These are phyloP conservation scores for Cyberlindnera misumaiensis DNA, from an alignment of 805 yeast species.

Conservation along the genomic window DNA sequence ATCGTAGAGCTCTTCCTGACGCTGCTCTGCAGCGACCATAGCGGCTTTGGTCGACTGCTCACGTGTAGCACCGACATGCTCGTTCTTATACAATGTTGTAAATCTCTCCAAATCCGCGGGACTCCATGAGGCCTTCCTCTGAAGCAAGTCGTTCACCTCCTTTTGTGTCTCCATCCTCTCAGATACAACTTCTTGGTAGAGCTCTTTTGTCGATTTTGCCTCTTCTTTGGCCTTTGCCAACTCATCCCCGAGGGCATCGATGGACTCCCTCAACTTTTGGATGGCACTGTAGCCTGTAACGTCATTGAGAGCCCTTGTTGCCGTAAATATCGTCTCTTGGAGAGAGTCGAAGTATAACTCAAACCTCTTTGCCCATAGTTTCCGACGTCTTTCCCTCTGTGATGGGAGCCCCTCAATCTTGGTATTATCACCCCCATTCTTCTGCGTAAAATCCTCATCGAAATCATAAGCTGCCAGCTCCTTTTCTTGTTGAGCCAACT, in stretches of 20 bases:
- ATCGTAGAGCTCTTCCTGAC: slow-evolving; percentile 64
- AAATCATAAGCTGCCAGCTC: slow-evolving; percentile 30
- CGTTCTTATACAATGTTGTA: slow-evolving; percentile 73
- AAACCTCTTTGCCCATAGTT: slow-evolving; percentile 36
- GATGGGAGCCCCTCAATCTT: slow-evolving; percentile 38
- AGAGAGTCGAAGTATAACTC: slow-evolving; percentile 47
- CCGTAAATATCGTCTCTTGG: slow-evolving; percentile 50
- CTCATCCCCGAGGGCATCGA: slow-evolving; percentile 47
- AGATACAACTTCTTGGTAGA: slow-evolving; percentile 55
- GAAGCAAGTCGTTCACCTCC: slow-evolving; percentile 80
- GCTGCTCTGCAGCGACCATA: slow-evolving; percentile 48
- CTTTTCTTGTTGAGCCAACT: slow-evolving; percentile 29
- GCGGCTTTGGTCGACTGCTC: slow-evolving; percentile 45
- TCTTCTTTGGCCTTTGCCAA: slow-evolving; percentile 40
- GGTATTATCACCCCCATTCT: slow-evolving; percentile 2
- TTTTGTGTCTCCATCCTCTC: slow-evolving; percentile 65
- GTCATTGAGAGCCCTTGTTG: slow-evolving; percentile 71
- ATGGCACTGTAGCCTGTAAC: slow-evolving; percentile 87
- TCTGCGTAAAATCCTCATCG: slow-evolving; percentile 27
- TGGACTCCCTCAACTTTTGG: slow-evolving; percentile 58
- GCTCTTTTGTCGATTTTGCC: slow-evolving; percentile 42
- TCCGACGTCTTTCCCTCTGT: slow-evolving; percentile 34
- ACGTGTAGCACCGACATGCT: slow-evolving; percentile 60
- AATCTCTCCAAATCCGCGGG: slow-evolving; percentile 75
- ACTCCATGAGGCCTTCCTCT: slow-evolving; percentile 79